A percentile compares a stretch with the other conserved stretches of the same genome.
phyloP scores from a whole-genome alignment of 257 asterid species.

The Paraleonurus japonicus region DNA sequence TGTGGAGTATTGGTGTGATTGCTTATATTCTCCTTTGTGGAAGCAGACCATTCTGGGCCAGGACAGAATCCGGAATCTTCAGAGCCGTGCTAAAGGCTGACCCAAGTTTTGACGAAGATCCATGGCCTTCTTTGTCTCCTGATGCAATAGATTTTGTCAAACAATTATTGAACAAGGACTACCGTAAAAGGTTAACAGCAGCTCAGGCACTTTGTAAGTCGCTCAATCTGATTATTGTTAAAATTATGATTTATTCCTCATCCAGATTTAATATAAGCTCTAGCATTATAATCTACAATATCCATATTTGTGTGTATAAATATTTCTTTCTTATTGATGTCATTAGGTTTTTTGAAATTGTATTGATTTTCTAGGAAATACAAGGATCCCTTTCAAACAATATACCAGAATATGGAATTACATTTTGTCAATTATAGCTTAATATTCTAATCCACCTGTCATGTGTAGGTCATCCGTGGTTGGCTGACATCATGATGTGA shows the following conservation, averaged over 20 bases:
- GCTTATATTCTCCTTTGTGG: slow-evolving; percentile 83
- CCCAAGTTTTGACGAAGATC: slow-evolving; percentile 50
- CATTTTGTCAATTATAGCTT: background rate
- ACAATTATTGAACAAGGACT: slow-evolving; percentile 50
- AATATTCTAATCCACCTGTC: background rate
- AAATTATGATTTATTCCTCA: background rate
- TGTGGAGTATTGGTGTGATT: slow-evolving; percentile 85
- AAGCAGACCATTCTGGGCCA: slow-evolving; percentile 78
- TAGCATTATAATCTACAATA: background rate
- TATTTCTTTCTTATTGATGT: no score
- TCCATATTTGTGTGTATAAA: no score
- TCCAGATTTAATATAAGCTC: no score
- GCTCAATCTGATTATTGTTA: background rate
- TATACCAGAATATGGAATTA: background rate
- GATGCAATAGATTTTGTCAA: slow-evolving; percentile 57
- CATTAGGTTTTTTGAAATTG: no score
- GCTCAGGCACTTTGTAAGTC: slow-evolving; percentile 59
- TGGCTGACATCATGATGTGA: slow-evolving; percentile 70
- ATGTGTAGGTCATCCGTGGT: slow-evolving; percentile 93
- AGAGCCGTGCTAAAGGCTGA: slow-evolving; percentile 57
- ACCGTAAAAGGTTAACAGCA: slow-evolving; percentile 55
- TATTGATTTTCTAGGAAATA: no score
- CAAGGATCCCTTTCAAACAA: no score
- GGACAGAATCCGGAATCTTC: slow-evolving; percentile 79
- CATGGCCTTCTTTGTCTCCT: slow-evolving; percentile 52